A percentile compares a stretch with the other conserved stretches of the same genome.
phyloP scores from a whole-genome alignment of 768 basidiomycete species.

The Plicaturopsis crispa region DNA sequence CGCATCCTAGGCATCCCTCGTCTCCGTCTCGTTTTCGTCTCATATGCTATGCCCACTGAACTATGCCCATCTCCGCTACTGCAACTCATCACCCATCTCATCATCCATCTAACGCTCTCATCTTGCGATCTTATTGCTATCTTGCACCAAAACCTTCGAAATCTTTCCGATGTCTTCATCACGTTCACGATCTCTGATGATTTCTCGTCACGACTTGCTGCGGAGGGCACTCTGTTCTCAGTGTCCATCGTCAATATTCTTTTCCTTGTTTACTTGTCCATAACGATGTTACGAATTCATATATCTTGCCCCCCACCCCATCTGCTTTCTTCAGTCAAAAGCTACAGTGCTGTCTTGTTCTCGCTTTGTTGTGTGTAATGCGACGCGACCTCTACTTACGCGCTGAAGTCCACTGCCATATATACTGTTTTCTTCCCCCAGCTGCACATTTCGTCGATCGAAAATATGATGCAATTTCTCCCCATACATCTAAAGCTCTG shows the following conservation, averaged over 20 bases:
- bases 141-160: not conserved
- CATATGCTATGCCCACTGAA: constrained; percentile 24
- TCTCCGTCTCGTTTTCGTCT: not conserved
- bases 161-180: not conserved
- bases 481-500: no score
- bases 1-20: not conserved
- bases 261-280: not conserved
- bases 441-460: no score
- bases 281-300: not conserved
- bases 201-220: not conserved
- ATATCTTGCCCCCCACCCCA: no score
- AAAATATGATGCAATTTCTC: no score
- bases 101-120: not conserved
- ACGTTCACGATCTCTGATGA: not conserved
- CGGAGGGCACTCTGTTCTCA: no score
- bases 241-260: not conserved
- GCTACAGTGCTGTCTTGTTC: not conserved
- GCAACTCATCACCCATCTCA: not conserved
- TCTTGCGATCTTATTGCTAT: not conserved
- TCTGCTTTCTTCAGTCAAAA: no score
- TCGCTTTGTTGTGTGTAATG: not conserved
- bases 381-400: no score
- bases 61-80: constrained; percentile 17
- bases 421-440: no score
- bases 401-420: no score